A percentile compares a stretch with the other conserved stretches of the same genome.
Conservation (phyloP, 1,139 yeast genomes). For the Yamadazyma triangularis region DNA sequence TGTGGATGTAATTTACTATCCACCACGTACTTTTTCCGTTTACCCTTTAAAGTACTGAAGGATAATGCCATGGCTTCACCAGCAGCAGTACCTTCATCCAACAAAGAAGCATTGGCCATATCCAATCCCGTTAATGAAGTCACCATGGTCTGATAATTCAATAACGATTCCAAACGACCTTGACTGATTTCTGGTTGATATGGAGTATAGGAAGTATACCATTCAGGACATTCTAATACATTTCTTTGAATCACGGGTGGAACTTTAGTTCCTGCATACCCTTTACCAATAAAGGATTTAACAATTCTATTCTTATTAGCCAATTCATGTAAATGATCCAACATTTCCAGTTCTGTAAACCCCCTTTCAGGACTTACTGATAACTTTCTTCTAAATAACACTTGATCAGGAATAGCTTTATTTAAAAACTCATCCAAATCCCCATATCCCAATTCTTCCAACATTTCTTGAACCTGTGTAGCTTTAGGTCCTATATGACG, state of each 20-base stretch:
- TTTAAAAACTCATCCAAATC: constrained; percentile 68
- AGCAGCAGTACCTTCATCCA: constrained; percentile 98
- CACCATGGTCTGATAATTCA: constrained; percentile 87
- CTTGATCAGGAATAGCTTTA: constrained; percentile 73
- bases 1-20: constrained; percentile 81
- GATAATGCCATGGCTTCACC: constrained; percentile 95
- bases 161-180: constrained; percentile 85
- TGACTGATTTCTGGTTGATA: constrained; percentile 98
- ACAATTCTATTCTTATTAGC: constrained; percentile 72
- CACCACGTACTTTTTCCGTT: constrained; percentile 64
- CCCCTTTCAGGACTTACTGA: constrained; percentile 65
- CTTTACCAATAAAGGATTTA: constrained; percentile 84
- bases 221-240: constrained; percentile 87
- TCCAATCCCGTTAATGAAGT: constrained; percentile 89
- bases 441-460: constrained; percentile 57
- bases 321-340: constrained; percentile 58
- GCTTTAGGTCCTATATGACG: constrained; percentile 90
- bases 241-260: constrained; percentile 95
- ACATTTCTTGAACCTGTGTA: constrained; percentile 58
- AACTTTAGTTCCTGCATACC: constrained; percentile 83
- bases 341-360: constrained; percentile 75
- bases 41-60: constrained; percentile 62
- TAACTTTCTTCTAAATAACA: constrained; percentile 64
- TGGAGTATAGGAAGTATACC: constrained; percentile 98
- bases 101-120: constrained; percentile 86